Evolutionary conservation across 2,329 filamentous ascomycete genomes (phyloP).

Genomic region (Myriosclerotinia curreyana): DNA sequence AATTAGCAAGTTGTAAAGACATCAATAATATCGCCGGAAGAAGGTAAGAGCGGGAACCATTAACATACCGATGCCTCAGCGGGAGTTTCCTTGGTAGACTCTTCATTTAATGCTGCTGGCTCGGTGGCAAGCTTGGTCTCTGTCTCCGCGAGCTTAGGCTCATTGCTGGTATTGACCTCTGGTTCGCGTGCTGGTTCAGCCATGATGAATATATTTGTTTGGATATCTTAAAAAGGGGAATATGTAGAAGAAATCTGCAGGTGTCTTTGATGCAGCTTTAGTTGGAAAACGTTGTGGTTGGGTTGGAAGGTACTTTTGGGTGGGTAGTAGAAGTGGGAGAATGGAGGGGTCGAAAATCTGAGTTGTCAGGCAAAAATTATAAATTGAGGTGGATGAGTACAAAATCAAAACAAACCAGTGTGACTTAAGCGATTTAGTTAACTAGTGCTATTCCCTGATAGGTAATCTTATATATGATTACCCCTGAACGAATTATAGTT

Average conservation of each 20-base stretch:
- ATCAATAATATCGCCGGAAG: neutral
- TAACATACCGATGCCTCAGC: slow-evolving; percentile 30
- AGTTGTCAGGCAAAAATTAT: slow-evolving; percentile 21
- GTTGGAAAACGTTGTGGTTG: slow-evolving; percentile 15
- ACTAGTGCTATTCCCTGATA: neutral
- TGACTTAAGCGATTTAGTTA: slow-evolving; percentile 14
- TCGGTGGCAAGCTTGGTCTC: slow-evolving; percentile 47
- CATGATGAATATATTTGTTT: slow-evolving; percentile 26
- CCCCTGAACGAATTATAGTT: neutral
- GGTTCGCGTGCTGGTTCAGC: slow-evolving; percentile 40
- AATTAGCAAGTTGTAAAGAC: slow-evolving; percentile 24
- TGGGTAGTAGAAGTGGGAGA: slow-evolving; percentile 17
- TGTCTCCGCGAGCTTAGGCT: slow-evolving; percentile 41
- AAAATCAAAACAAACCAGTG: slow-evolving; percentile 18
- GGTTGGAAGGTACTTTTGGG: slow-evolving; percentile 20
- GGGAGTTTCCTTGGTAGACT: slow-evolving; percentile 30
- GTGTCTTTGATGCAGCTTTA: slow-evolving; percentile 7
- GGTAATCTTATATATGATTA: neutral
- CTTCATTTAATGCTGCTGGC: slow-evolving; percentile 32
- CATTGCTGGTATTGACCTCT: slow-evolving; percentile 41
- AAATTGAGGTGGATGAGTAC: neutral
- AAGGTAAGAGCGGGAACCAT: neutral
- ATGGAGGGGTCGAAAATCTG: slow-evolving; percentile 23
- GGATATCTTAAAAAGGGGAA: neutral
- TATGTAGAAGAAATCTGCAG: slow-evolving; percentile 11